Evolutionary conservation across 1,139 yeast species (phyloP).

Genomic region (Debaryomyces fabryi): DNA sequence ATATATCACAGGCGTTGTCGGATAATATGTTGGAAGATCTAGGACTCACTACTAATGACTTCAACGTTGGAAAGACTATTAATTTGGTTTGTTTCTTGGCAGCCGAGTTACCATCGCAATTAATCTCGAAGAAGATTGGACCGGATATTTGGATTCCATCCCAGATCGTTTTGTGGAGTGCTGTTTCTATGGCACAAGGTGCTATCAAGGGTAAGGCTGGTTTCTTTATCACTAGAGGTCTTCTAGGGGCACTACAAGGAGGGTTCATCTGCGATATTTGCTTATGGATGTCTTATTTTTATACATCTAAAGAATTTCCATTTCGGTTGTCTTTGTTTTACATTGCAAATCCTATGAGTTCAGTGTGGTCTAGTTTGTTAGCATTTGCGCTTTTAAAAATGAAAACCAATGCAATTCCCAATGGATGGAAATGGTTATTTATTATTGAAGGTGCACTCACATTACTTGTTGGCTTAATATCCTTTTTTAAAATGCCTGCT

Average conservation of each 20-base stretch:
- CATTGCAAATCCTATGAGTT: slow-evolving; percentile 25
- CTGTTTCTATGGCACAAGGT: slow-evolving; percentile 32
- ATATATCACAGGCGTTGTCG: slow-evolving; percentile 34
- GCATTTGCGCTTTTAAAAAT: slow-evolving; percentile 17
- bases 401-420: slow-evolving; percentile 8
- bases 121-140: slow-evolving; percentile 34
- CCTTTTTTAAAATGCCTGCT: slow-evolving; percentile 38
- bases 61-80: slow-evolving; percentile 34
- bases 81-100: slow-evolving; percentile 35
- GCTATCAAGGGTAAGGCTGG: slow-evolving; percentile 26
- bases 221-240: slow-evolving; percentile 30
- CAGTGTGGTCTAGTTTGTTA: slow-evolving; percentile 24
- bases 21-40: slow-evolving; percentile 34
- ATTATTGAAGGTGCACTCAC: slow-evolving; percentile 38
- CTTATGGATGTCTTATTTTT: slow-evolving; percentile 31
- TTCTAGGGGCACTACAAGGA: slow-evolving; percentile 33
- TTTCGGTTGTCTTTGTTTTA: slow-evolving; percentile 27
- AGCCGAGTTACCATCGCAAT: slow-evolving; percentile 38
- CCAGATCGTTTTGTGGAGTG: slow-evolving; percentile 36
- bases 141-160: slow-evolving; percentile 34
- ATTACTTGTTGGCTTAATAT: slow-evolving; percentile 28
- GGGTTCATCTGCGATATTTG: slow-evolving; percentile 38
- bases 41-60: slow-evolving; percentile 31
- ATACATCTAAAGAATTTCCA: slow-evolving; percentile 29
- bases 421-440: slow-evolving; percentile 42